Evolutionary conservation across 2,329 filamentous ascomycete genomes (phyloP), one percentile per base, ranked within the genome.

Genomic region (Coniella vitis): DNA sequence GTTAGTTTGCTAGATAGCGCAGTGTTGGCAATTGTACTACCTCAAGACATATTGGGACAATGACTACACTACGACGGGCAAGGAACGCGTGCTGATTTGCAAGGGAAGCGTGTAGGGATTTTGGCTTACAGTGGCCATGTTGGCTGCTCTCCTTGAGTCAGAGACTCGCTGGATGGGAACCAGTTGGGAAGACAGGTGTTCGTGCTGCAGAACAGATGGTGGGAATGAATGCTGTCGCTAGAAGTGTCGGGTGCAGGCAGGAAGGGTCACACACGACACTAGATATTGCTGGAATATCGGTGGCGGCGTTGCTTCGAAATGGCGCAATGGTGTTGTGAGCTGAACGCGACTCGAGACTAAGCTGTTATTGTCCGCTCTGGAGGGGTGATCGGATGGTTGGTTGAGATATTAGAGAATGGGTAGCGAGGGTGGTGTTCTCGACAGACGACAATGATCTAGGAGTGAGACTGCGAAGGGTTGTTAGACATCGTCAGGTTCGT

Each of bases 61-160:
- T 13, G 3, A 14, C 7, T 2, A 19, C 29, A 9, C 9, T 16
- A 14, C 14, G 16, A 17, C n/a, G 38, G 21, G 25, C 25, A 49
- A 35, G 19, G 13, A 10, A 5, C 25, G 25, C 25, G 25, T 29
- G 10, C 5, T 29, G 13, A 31, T 29, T 8, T n/a, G 31, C 10
- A 46, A 37, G 34, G 48, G 46, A 46, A 43, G 22, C 22, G 59
- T n/a, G n/a, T n/a, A n/a, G n/a, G n/a, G n/a, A n/a, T n/a, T n/a
- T n/a, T n/a, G 53, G 64, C 64, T 51, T 67, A 69, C 67, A 51
- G 63, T 58, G 51, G 66, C 61, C 68, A 70, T 70, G 46, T 48
- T 66, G 59, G 54, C 41, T 39, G 36, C 25, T 29, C 25, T 29
- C n/a, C 37, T 41, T 7, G 45, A 32, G 43, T 43, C 19, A 37